A percentile compares a stretch with the other conserved stretches of the same genome.
Evolutionary conservation across 225 moss, liverwort and hornwort genomes (phyloP).

Genomic region (Physcomitrium patens): DNA sequence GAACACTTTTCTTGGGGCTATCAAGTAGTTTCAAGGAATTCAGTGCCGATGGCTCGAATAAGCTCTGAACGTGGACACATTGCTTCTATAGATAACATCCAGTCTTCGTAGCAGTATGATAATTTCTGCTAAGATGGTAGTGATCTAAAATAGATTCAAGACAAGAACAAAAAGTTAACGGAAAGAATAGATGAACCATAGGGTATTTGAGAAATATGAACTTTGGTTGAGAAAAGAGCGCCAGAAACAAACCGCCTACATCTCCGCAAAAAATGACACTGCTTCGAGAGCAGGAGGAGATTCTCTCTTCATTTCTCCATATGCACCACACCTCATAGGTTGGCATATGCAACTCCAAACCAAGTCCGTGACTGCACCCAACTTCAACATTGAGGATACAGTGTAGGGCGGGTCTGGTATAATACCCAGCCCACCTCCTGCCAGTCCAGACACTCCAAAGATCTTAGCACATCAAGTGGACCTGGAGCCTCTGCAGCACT

Average conservation of each 20-base stretch:
- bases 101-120: not conserved
- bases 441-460: not conserved
- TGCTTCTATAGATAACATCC: not conserved
- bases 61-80: not conserved
- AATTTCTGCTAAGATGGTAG: not conserved
- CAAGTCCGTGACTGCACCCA: no score
- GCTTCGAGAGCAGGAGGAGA: no score
- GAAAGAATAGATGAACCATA: no score
- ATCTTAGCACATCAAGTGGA: slow-evolving; percentile 3
- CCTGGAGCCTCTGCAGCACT: slow-evolving; percentile 15
- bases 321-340: no score
- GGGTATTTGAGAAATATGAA: no score
- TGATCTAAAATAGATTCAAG: no score
- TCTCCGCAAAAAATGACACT: no score
- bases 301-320: no score
- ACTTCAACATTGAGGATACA: not conserved
- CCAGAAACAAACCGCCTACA: no score
- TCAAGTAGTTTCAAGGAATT: not conserved
- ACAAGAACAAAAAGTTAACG: no score
- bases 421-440: not conserved
- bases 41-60: not conserved
- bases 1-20: not conserved
- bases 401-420: slow-evolving; percentile 4
- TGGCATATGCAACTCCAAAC: no score
- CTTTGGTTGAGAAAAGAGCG: no score